Percentiles rank a stretch among this genome's conserved stretches.
Evolutionary conservation across 2,329 filamentous ascomycete species (phyloP).

Genomic region (Aspergillus jensenii): DNA sequence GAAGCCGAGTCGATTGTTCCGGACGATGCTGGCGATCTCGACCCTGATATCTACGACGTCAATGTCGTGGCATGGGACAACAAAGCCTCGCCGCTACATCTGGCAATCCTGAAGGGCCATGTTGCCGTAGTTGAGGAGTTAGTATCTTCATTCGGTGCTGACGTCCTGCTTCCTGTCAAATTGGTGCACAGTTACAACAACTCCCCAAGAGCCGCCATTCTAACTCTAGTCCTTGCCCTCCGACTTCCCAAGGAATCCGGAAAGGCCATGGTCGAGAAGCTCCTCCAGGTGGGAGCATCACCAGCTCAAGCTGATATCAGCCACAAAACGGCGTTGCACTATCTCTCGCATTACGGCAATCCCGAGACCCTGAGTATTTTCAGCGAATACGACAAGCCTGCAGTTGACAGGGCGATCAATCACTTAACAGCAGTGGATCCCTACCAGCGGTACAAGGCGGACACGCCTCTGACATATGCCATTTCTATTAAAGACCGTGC

Average conservation of each 20-base stretch:
- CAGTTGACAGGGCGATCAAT: conserved; percentile 64
- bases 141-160: conserved; percentile 71
- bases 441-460: conserved; percentile 36
- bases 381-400: conserved; percentile 58
- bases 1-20: conserved; percentile 43
- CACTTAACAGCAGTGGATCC: conserved; percentile 53
- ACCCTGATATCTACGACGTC: conserved; percentile 77
- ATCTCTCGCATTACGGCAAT: conserved; percentile 57
- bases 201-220: conserved; percentile 58
- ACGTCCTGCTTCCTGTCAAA: conserved; percentile 74
- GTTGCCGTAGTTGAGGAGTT: conserved; percentile 67
- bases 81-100: conserved; percentile 71
- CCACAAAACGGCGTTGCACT: conserved; percentile 66
- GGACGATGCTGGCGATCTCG: conserved; percentile 59
- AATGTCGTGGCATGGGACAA: conserved; percentile 79
- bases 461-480: conserved; percentile 60
- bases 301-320: conserved; percentile 69
- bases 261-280: conserved; percentile 61
- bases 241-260: conserved; percentile 63
- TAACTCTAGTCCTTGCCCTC: conserved; percentile 69
- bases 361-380: conserved; percentile 44
- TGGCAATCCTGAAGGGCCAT: conserved; percentile 74
- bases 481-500: conserved; percentile 54
- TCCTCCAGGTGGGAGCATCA: conserved; percentile 71
- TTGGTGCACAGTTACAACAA: conserved; percentile 48